These are phyloP conservation scores for Schoenoplectus tabernaemontani DNA, from an alignment of 202 grass and related monocot species.

Conservation along the genomic window DNA sequence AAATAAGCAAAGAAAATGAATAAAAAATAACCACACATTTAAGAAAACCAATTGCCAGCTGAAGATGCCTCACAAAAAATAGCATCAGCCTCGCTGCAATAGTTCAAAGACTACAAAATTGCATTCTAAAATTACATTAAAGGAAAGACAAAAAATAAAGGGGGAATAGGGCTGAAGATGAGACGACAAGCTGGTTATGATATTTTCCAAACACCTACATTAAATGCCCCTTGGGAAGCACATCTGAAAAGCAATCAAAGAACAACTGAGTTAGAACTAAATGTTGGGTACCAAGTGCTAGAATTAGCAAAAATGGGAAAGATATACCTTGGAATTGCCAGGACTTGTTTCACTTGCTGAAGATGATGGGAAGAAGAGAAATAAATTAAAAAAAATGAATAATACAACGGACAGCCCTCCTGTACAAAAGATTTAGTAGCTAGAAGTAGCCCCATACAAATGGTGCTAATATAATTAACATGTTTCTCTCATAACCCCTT, in stretches of 20 bases:
- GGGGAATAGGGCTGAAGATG: background rate
- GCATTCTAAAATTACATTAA: slow-evolving; percentile 21
- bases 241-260: slow-evolving; percentile 20
- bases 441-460: slow-evolving; percentile 3
- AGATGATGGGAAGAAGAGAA: slow-evolving; percentile 17
- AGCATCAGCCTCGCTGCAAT: slow-evolving; percentile 44
- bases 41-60: slow-evolving; percentile 30
- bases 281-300: slow-evolving; percentile 12
- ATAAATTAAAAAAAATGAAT: slow-evolving; percentile 49
- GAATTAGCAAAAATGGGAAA: background rate
- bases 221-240: background rate
- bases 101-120: slow-evolving; percentile 49
- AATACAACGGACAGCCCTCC: slow-evolving; percentile 32
- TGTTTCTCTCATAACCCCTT: slow-evolving; percentile 40
- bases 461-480: slow-evolving; percentile 49
- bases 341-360: slow-evolving; percentile 23
- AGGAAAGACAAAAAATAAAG: background rate
- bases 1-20: slow-evolving; percentile 5
- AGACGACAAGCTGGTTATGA: background rate
- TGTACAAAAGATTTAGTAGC: slow-evolving; percentile 33
- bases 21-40: slow-evolving; percentile 27
- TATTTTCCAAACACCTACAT: background rate
- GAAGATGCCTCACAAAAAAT: slow-evolving; percentile 44
- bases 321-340: slow-evolving; percentile 5
- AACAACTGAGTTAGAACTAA: slow-evolving; percentile 16